These are phyloP conservation scores for Xylaria cubensis DNA, from an alignment of 495 filamentous ascomycete genomes.

Conservation along the genomic window DNA sequence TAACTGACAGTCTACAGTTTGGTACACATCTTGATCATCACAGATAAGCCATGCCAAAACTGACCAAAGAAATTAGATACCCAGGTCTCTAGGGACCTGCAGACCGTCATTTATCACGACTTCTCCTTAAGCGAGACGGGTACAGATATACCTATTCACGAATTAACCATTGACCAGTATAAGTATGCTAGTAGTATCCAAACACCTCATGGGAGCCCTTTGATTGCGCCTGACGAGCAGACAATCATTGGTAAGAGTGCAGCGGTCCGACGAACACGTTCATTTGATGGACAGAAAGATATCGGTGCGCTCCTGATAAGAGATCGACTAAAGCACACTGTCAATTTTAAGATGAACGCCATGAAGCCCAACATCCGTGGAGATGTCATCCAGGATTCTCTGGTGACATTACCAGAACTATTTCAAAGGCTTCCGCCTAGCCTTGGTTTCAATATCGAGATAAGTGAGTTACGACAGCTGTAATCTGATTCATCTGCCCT, in stretches of 20 bases:
- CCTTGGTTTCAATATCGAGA: slow-evolving; percentile 49
- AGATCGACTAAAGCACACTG: slow-evolving; percentile 46
- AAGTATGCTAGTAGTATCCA: slow-evolving; percentile 26
- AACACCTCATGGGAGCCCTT: slow-evolving; percentile 7
- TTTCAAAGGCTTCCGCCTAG: slow-evolving; percentile 40
- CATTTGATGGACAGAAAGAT: slow-evolving; percentile 63
- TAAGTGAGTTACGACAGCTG: slow-evolving; percentile 38
- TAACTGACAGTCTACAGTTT: slow-evolving; percentile 12
- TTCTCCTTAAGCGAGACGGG: slow-evolving; percentile 50
- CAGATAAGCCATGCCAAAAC: not conserved
- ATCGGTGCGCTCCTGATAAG: slow-evolving; percentile 26
- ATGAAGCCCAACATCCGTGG: slow-evolving; percentile 49
- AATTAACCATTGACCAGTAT: slow-evolving; percentile 47
- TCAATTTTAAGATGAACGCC: slow-evolving; percentile 42
- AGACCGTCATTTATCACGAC: slow-evolving; percentile 51
- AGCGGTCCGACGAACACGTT: slow-evolving; percentile 31
- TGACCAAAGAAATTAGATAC: slow-evolving; percentile 39
- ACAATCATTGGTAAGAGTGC: slow-evolving; percentile 35
- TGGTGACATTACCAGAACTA: slow-evolving; percentile 46
- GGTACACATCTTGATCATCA: not conserved
- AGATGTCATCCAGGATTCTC: slow-evolving; percentile 45
- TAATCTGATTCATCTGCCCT: not conserved
- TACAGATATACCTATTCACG: slow-evolving; percentile 47
- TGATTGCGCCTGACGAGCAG: slow-evolving; percentile 2
- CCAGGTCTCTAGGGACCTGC: slow-evolving; percentile 50